These are phyloP conservation scores for Monosporascus sp. DNA, from an alignment of 2,329 filamentous ascomycete species.

Conservation along the genomic window DNA sequence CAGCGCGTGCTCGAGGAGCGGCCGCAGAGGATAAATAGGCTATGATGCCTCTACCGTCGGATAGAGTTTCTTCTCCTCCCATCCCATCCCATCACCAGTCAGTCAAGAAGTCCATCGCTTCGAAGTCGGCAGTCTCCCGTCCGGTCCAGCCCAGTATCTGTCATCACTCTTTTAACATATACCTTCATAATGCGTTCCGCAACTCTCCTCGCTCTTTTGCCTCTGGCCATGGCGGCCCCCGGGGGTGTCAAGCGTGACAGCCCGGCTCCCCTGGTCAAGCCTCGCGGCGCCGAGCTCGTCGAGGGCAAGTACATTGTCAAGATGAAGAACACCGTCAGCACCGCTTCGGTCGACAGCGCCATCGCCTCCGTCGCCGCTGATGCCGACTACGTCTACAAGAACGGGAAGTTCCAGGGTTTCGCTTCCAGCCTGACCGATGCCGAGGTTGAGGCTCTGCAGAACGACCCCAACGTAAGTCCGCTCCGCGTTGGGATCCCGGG, in stretches of 20 bases:
- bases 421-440: slow-evolving; percentile 36
- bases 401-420: slow-evolving; percentile 34
- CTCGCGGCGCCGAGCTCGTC: slow-evolving; percentile 21
- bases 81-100: background rate
- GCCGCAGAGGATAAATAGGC: slow-evolving; percentile 6
- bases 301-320: slow-evolving; percentile 40
- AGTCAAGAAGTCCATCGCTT: slow-evolving; percentile 6
- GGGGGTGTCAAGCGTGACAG: slow-evolving; percentile 16
- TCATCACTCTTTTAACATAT: background rate
- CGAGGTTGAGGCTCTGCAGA: slow-evolving; percentile 34
- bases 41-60: background rate
- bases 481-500: background rate
- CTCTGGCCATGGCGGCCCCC: slow-evolving; percentile 25
- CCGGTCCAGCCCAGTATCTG: slow-evolving; percentile 1
- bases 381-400: slow-evolving; percentile 27
- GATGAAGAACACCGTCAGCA: slow-evolving; percentile 29
- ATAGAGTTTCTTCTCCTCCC: slow-evolving; percentile 4
- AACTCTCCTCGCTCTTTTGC: slow-evolving; percentile 20
- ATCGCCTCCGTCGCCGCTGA: slow-evolving; percentile 18
- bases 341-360: slow-evolving; percentile 16
- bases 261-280: slow-evolving; percentile 23
- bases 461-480: slow-evolving; percentile 32
- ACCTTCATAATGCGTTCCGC: slow-evolving; percentile 22
- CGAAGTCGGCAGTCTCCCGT: slow-evolving; percentile 5
- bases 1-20: background rate